Base-by-base conservation (phyloP, 2,329 filamentous ascomycete species). In the Colletotrichum spaethianum region DNA sequence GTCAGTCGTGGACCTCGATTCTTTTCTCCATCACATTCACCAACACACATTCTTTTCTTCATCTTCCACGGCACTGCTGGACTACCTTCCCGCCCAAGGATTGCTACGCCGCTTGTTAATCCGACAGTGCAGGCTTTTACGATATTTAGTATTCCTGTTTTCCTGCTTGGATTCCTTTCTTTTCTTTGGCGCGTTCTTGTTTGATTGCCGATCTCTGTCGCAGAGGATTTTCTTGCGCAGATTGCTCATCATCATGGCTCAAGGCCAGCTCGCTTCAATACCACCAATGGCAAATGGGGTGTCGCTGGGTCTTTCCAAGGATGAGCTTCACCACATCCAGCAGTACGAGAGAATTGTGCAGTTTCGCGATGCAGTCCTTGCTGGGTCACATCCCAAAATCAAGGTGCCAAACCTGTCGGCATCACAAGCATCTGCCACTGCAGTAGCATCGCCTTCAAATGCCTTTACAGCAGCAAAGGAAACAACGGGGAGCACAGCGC, bases 331-430 rank as follows among this genome's bases (percentile, higher is more conserved):
- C 78, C 90, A 92, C 78, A 83, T 92, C 61, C 82, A 86, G 77
- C 90, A 95, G 82, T 96, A 94, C 85, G 89, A 93, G 79, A 94
- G 92, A 83, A 93, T 98, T 78, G 81, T 97, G 79, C 90, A 87
- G 76, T 91, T 98, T 82, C 92, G 92, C 82, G 93, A 98, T 85
- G 88, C 91, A 76, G 89, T 98, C 77, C 86, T 96, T 79, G 90
- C 93, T 81, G 95, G 95, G 79, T 91, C 88, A 77, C 93, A 95
- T 78, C 87, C 90, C 61, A 87, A 84, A 77, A 87, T 92, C 82
- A 91, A 90, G 79, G 80, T 87, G 42, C 86, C 87, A 70, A 76
- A 83, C 68, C 83, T 85, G 78, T 76, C 85, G 73, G 77, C 67
- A 16, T 46, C 66, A 50, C 70, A 76, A 70, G 76, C 75, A 73